Evolutionary conservation across 2,329 filamentous ascomycete species (phyloP).

Genomic region (Bipolaris gigantea): DNA sequence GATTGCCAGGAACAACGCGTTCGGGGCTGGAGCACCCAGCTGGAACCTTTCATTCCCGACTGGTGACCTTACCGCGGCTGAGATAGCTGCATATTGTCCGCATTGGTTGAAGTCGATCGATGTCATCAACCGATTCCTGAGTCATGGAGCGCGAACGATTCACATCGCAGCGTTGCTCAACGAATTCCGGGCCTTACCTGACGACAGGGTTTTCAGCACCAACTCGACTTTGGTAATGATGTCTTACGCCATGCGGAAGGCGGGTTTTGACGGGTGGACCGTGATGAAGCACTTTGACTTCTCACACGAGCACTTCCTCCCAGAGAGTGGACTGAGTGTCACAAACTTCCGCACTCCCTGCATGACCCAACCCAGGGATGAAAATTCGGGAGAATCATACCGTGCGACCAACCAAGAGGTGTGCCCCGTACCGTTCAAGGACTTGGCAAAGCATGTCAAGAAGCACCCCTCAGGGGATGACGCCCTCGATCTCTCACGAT

Average conservation of each 20-base stretch:
- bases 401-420: slow-evolving; percentile 11
- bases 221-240: slow-evolving; percentile 29
- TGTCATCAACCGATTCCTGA: slow-evolving; percentile 28
- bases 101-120: slow-evolving; percentile 31
- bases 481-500: slow-evolving; percentile 35
- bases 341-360: slow-evolving; percentile 24
- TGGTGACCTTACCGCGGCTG: slow-evolving; percentile 31
- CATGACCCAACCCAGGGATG: slow-evolving; percentile 16
- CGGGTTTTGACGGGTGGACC: slow-evolving; percentile 17
- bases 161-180: slow-evolving; percentile 21
- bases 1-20: slow-evolving; percentile 25
- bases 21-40: slow-evolving; percentile 22
- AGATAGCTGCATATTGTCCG: slow-evolving; percentile 32
- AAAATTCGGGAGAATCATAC: background rate
- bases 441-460: slow-evolving; percentile 27
- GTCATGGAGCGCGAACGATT: slow-evolving; percentile 20
- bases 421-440: slow-evolving; percentile 23
- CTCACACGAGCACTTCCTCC: slow-evolving; percentile 2
- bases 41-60: slow-evolving; percentile 29
- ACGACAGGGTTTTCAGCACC: background rate
- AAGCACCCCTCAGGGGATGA: slow-evolving; percentile 26
- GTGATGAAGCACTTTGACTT: slow-evolving; percentile 13
- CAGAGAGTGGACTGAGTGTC: slow-evolving; percentile 19
- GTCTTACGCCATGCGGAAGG: slow-evolving; percentile 24
- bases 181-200: slow-evolving; percentile 13